These are phyloP conservation scores for Xerophyta viscosa DNA, from an alignment of 106 monocot species.

Conservation along the genomic window DNA sequence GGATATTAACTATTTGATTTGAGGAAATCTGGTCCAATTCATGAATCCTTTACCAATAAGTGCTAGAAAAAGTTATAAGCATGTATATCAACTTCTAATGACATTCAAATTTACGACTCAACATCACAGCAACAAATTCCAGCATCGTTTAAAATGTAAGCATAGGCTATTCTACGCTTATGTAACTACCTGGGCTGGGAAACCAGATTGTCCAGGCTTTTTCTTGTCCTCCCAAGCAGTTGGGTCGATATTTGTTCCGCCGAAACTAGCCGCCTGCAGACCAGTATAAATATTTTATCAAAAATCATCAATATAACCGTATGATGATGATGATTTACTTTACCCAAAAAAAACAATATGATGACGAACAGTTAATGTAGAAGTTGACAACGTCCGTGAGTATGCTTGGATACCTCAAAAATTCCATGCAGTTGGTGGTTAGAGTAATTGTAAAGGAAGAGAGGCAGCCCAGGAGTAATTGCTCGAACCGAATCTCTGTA, in stretches of 20 bases:
- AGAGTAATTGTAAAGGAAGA: conserved; percentile 97
- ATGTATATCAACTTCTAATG: too few relatives aligned
- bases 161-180: not conserved
- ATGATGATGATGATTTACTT: too few relatives aligned
- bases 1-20: too few relatives aligned
- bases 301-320: not conserved
- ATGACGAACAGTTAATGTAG: too few relatives aligned
- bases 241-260: conserved; percentile 93
- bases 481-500: conserved; percentile 89
- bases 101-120: too few relatives aligned
- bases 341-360: too few relatives aligned
- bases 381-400: not conserved
- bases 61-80: too few relatives aligned
- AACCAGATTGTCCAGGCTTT: conserved; percentile 81
- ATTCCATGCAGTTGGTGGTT: conserved; percentile 91
- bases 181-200: conserved; percentile 79
- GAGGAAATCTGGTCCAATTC: too few relatives aligned
- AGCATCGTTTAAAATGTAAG: too few relatives aligned
- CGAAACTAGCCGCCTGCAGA: conserved; percentile 85
- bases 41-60: too few relatives aligned
- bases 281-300: not conserved
- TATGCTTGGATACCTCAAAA: conserved; percentile 44
- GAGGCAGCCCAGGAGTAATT: conserved; percentile 89
- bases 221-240: conserved; percentile 97
- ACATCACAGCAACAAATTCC: too few relatives aligned